Base-by-base conservation (phyloP, 2,329 filamentous ascomycete genomes). In the Cordyceps pruinosa region DNA sequence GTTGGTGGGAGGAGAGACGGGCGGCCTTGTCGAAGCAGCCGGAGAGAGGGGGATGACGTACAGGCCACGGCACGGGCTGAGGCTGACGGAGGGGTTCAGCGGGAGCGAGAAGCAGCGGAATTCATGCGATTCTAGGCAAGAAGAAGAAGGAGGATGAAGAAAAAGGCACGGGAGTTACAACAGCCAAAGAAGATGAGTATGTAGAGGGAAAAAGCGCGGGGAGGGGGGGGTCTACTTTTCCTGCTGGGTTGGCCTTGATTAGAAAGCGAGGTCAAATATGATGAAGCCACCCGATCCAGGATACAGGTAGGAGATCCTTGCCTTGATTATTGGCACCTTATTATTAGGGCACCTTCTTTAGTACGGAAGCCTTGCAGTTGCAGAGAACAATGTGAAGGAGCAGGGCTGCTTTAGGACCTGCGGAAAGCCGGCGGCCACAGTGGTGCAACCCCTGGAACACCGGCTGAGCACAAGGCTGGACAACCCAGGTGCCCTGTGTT, bases 31-130 rank as follows among this genome's bases (percentile, higher is more conserved):
- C 25, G 54, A 44, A n/a, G 53, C 53, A 42, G 46, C 45, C 54
- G 54, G 54, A 49, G 35, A 42, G 19, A n/a, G 28, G 28, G 54
- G 52, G 54, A 56, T 56, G 54, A 56, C 54, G 54, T 56, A 56
- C 37, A 25, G 45, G 15, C 44, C 25, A 44, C 37, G 19, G 42
- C 42, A 34, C 35, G n/a, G 42, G 41, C 21, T 12, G 7, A 17
- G 32, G 34, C 34, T 50, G 47, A 26, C 39, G 48, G 48, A 50
- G 48, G 34, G 34, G 48, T 39, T 19, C 5, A 28, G 34, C 26
- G 15, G 35, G 8, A 8, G 37, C 17, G 49, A n/a, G 10, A 6
- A 21, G 17, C 15, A 45, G n/a, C 10, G 37, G 41, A 46, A 23
- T 45, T 46, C 10, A 47, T 21, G 32, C 23, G 21, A 37, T 23